Evolutionary conservation across 1,284 basidiomycete species (phyloP).

Genomic region (Microbotryum scabiosae): DNA sequence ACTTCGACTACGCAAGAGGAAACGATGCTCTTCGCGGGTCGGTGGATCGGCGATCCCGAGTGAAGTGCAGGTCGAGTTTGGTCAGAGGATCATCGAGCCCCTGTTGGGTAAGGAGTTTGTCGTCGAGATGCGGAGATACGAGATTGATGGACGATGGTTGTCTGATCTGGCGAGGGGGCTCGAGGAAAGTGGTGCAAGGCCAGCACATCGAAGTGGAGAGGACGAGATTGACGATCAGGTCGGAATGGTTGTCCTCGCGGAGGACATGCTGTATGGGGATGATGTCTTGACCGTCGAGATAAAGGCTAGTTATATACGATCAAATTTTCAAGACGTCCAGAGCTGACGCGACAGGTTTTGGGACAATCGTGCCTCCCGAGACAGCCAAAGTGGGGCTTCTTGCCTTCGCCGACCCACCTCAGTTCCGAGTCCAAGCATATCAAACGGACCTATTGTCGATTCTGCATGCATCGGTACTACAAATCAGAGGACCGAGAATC

Average conservation of each 20-base stretch:
- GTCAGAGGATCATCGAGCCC: conserved; percentile 3
- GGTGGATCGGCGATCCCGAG: conserved; percentile 3
- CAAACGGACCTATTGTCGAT: conserved; percentile 69
- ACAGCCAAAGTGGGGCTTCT: conserved; percentile 90
- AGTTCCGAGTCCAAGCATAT: conserved; percentile 50
- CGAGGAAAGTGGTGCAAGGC: conserved; percentile 47
- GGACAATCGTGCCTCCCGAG: neutral
- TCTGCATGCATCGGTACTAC: conserved; percentile 73
- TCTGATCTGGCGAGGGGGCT: conserved; percentile 47
- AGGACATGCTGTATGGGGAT: conserved; percentile 48
- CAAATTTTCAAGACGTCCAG: neutral
- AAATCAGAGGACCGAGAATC: neutral
- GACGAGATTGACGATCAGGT: conserved; percentile 54
- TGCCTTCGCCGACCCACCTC: conserved; percentile 56
- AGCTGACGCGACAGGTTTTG: conserved; percentile 2
- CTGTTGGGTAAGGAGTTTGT: conserved; percentile 7
- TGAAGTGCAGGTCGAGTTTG: conserved; percentile 18
- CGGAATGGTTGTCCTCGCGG: conserved; percentile 57
- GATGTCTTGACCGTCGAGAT: conserved; percentile 67
- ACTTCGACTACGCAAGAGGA: conserved; percentile 61
- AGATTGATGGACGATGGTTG: conserved; percentile 57
- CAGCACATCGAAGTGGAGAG: conserved; percentile 48
- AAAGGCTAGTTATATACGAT: conserved; percentile 54
- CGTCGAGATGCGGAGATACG: conserved; percentile 46
- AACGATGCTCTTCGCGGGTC: conserved; percentile 1